A percentile compares a stretch with the other conserved stretches of the same genome.
These are phyloP conservation scores for Paracoccidioides brasiliensis DNA, from an alignment of 2,329 filamentous ascomycete genomes.

Conservation along the genomic window DNA sequence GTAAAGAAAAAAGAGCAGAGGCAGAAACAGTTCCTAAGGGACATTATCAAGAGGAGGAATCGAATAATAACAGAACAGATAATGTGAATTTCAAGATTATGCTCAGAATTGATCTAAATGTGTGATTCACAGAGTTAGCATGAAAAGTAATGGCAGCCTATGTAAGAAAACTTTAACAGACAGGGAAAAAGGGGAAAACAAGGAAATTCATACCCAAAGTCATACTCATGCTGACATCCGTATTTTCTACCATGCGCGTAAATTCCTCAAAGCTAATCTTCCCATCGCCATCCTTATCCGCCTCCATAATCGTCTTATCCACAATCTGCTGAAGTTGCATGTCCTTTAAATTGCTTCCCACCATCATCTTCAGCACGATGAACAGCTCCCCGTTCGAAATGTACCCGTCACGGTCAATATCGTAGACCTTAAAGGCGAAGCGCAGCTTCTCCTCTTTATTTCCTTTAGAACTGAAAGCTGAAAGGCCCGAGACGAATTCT, in stretches of 20 bases:
- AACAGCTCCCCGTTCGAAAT: constrained; percentile 99
- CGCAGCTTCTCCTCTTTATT: constrained; percentile 98
- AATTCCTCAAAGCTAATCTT: constrained; percentile 99
- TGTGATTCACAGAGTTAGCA: background rate
- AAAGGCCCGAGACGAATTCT: constrained; percentile 91
- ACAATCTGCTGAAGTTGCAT: constrained; percentile 98
- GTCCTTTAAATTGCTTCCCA: constrained; percentile 96
- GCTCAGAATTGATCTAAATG: constrained; percentile 2
- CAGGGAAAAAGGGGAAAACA: background rate
- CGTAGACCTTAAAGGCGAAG: constrained; percentile 98
- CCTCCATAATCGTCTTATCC: constrained; percentile 99
- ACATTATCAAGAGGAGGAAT: background rate
- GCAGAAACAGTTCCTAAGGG: background rate
- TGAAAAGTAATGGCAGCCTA: too few relatives aligned
- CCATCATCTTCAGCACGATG: constrained; percentile 99
- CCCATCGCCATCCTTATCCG: constrained; percentile 86
- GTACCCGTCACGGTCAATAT: constrained; percentile 96
- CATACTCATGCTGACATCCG: constrained; percentile 57
- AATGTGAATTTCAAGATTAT: background rate
- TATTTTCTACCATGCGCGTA: constrained; percentile 96
- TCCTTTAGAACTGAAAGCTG: constrained; percentile 91
- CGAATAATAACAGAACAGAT: background rate
- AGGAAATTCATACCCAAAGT: constrained; percentile 42
- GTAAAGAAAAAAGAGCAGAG: background rate
- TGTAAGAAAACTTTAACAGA: background rate